Percentiles rank a stretch among this genome's conserved stretches.
These are phyloP conservation scores for Aspergillus amoenus DNA, from an alignment of 2,329 filamentous ascomycete genomes.

Conservation along the genomic window DNA sequence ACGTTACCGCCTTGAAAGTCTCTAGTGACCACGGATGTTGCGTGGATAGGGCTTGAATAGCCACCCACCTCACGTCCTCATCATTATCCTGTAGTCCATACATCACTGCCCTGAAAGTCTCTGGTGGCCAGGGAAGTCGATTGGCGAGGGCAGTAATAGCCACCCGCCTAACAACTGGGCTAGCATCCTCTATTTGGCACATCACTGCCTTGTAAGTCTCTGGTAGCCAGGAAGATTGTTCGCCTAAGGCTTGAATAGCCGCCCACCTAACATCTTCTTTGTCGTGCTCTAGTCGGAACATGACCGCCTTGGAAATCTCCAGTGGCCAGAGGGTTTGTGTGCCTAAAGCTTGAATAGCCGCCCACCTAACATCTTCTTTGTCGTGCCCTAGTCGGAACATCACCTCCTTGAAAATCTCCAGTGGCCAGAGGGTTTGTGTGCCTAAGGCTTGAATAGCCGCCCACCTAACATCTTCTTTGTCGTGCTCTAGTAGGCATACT, in stretches of 20 bases:
- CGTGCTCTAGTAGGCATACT: neutral
- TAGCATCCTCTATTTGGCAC: neutral
- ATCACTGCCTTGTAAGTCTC: neutral
- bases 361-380: neutral
- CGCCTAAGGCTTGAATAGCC: neutral
- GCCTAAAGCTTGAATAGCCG: neutral
- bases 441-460: neutral
- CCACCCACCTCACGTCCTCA: neutral
- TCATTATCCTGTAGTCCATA: neutral
- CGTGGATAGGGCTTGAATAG: neutral
- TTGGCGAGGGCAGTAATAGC: neutral
- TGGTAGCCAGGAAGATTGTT: neutral
- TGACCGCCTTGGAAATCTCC: neutral
- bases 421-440: neutral
- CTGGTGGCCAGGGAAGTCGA: neutral
- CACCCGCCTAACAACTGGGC: neutral
- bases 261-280: neutral
- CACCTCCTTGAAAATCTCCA: neutral
- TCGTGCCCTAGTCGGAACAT: neutral
- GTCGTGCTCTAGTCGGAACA: neutral
- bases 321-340: neutral
- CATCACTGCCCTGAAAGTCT: neutral
- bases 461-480: neutral
- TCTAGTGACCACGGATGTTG: neutral
- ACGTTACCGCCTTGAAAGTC: neutral